Evolutionary conservation across 768 basidiomycete genomes (phyloP).

Genomic region (Leucogyrophana mollusca): DNA sequence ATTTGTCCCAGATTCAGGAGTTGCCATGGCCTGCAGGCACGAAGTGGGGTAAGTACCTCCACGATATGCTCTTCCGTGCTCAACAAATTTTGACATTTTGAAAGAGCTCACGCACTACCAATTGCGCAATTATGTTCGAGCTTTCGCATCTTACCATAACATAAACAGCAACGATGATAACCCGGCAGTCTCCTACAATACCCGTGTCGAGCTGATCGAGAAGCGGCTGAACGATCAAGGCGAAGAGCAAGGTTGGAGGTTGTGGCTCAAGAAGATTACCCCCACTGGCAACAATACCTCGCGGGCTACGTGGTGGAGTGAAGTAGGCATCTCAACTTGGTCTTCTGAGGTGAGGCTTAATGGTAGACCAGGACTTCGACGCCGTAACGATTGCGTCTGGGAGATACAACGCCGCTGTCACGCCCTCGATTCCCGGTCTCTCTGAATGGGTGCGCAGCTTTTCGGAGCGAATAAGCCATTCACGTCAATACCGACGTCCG

Average conservation of each 20-base stretch:
- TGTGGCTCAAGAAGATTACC: slow-evolving; percentile 32
- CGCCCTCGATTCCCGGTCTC: slow-evolving; percentile 33
- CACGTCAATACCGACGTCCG: slow-evolving; percentile 42
- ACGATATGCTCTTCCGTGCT: slow-evolving; percentile 27
- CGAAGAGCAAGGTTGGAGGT: slow-evolving; percentile 32
- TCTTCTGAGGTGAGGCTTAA: neutral
- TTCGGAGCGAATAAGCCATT: slow-evolving; percentile 35
- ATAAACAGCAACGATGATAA: slow-evolving; percentile 43
- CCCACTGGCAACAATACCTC: slow-evolving; percentile 14
- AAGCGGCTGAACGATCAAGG: slow-evolving; percentile 33
- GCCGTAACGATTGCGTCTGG: slow-evolving; percentile 35
- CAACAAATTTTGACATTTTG: slow-evolving; percentile 8
- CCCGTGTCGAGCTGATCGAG: slow-evolving; percentile 45
- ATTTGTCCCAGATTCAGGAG: slow-evolving; percentile 2
- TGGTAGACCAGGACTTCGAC: slow-evolving; percentile 31
- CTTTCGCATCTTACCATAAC: slow-evolving; percentile 40
- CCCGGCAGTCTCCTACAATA: slow-evolving; percentile 40
- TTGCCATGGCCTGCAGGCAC: slow-evolving; percentile 7
- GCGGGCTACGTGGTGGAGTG: slow-evolving; percentile 36
- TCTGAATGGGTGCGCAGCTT: slow-evolving; percentile 33
- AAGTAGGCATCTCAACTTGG: slow-evolving; percentile 22
- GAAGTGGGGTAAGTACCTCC: slow-evolving; percentile 4
- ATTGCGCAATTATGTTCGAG: slow-evolving; percentile 37
- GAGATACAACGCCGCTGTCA: slow-evolving; percentile 33
- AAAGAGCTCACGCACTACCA: slow-evolving; percentile 34